These are phyloP conservation scores for Globisporangium viniferum DNA, from an alignment of 352 stramenopile genomes.

Conservation along the genomic window DNA sequence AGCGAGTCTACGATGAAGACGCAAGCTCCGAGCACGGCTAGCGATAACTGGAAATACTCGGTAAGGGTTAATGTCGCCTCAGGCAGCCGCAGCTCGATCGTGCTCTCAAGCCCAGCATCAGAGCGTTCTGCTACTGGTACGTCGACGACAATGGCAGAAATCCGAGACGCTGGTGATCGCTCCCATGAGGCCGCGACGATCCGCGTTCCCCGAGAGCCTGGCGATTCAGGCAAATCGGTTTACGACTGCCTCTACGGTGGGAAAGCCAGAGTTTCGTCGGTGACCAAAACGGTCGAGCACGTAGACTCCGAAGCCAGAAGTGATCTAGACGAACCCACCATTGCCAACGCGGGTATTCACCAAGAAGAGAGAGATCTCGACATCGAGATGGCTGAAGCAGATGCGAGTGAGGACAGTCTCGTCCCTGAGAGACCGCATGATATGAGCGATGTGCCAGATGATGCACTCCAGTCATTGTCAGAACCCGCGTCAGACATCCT, in stretches of 20 bases:
- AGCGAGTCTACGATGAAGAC: background rate
- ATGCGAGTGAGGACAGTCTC: background rate
- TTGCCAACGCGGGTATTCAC: background rate
- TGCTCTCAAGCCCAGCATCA: constrained; percentile 13
- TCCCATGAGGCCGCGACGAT: constrained; percentile 12
- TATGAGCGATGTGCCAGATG: background rate
- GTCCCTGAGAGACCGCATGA: background rate
- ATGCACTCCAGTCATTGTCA: background rate
- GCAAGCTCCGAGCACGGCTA: background rate
- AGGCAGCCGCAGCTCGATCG: constrained; percentile 22
- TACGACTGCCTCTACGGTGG: constrained; percentile 31
- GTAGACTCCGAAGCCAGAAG: background rate
- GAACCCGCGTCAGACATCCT: background rate
- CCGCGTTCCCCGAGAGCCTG: constrained; percentile 37
- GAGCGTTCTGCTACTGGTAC: background rate
- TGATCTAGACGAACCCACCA: background rate
- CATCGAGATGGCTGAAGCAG: constrained; percentile 6
- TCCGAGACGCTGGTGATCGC: background rate
- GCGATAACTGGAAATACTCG: constrained; percentile 13
- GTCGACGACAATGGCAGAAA: background rate
- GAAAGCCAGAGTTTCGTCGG: background rate
- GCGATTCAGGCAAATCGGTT: constrained; percentile 26
- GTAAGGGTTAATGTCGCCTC: constrained; percentile 35
- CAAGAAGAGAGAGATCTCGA: background rate
- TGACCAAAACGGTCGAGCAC: background rate